Evolutionary conservation across 2,329 filamentous ascomycete species (phyloP), one percentile per base, ranked within the genome.

Genomic region (Geosmithia morbida): DNA sequence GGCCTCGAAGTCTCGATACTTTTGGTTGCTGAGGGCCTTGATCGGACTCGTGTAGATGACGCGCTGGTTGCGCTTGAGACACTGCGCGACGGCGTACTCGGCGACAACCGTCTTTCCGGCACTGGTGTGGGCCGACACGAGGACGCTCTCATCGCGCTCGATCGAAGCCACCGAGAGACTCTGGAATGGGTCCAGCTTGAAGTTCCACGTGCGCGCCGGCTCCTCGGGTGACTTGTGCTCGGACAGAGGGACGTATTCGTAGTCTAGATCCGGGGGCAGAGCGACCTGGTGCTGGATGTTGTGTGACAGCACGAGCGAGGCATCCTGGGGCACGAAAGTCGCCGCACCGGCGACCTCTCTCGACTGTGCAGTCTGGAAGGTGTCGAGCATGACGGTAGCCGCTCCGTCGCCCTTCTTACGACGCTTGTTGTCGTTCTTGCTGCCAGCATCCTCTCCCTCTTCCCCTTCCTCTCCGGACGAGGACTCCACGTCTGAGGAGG

Each of bases 21-120:
- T 98, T 61, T 98, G 92, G 66, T 98, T 98, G 66, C 89, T 97
- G 57, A 98, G 71, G 11, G 92, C 92, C 68, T 98, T 98, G 73
- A 98, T 98, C 1, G 92, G 92, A 74, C 89, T 96, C 8, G 92
- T 98, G 68, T 98, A 98, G 63, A 98, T 98, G 57, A 98, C 90
- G 61, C 92, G 79, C 69, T 98, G 92, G 66, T 97, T 97, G 63
- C 88, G 86, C 73, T 92, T 94, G 63, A 98, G 72, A 64, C 92
- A 94, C 59, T 98, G 92, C 16, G 94, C 92, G 61, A 98, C 94
- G 18, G 92, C 94, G 61, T 98, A 98, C 65, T 98, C 92, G 52
- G 92, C 92, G 43, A 97, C 89, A 7, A 98, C 94, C 0, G 92
- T 98, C 68, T 98, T 98, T 66, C 92, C 92, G 39, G 92, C 92